These are phyloP conservation scores for Olyra latifolia DNA, from an alignment of 176 grass and related monocot genomes.

Conservation along the genomic window DNA sequence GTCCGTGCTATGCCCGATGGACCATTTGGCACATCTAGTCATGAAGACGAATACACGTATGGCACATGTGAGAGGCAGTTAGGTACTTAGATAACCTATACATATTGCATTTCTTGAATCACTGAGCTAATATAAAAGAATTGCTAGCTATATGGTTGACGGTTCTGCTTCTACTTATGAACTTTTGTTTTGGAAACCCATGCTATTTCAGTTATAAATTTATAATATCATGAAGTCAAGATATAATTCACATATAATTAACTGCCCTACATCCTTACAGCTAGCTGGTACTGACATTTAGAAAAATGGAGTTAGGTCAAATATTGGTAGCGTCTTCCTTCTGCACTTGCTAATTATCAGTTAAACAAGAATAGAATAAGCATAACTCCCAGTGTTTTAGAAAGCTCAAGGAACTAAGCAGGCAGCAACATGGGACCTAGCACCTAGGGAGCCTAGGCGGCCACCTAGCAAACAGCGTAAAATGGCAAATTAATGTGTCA, in stretches of 20 bases:
- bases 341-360: neutral
- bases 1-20: too few species aligned
- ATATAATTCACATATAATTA: neutral
- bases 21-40: too few species aligned
- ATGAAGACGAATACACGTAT: neutral
- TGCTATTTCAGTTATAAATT: neutral
- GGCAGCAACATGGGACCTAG: too few species aligned
- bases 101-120: neutral
- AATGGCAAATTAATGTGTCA: too few species aligned
- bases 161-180: neutral
- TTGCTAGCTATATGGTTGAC: neutral
- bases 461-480: too few species aligned
- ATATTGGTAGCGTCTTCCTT: neutral
- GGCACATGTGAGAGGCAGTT: neutral
- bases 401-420: too few species aligned
- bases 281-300: neutral
- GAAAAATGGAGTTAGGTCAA: neutral
- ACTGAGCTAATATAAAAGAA: neutral
- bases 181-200: neutral
- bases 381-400: too few species aligned
- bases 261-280: neutral
- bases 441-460: too few species aligned
- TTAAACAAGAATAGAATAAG: neutral
- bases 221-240: neutral
- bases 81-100: neutral